phyloP scores from a whole-genome alignment of 164 flowering plant species.

The Warburgia ugandensis region DNA sequence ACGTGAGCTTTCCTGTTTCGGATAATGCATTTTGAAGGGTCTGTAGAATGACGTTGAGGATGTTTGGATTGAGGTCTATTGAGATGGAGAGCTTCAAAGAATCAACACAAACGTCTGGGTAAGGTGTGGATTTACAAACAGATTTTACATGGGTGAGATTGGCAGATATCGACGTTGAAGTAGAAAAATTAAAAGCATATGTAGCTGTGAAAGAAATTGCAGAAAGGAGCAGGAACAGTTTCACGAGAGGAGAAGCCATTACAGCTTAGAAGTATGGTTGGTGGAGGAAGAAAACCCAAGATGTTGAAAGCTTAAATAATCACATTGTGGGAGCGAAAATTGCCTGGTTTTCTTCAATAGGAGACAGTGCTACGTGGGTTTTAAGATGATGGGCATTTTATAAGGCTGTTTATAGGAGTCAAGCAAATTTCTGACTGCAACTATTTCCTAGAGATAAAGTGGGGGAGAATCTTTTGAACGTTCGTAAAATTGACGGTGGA shows the following conservation, averaged over 20 bases:
- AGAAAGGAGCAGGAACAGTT: constrained; percentile 5
- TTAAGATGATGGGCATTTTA: too few species aligned
- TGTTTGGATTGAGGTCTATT: constrained; percentile 49
- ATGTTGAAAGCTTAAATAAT: neutral
- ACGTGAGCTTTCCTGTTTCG: constrained; percentile 41
- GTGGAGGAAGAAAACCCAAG: neutral
- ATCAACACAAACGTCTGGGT: constrained; percentile 59
- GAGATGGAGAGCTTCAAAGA: constrained; percentile 66
- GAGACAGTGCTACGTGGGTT: neutral
- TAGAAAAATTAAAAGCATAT: constrained; percentile 1
- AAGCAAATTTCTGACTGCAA: too few species aligned
- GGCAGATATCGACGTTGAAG: constrained; percentile 13
- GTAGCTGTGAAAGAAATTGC: constrained; percentile 3
- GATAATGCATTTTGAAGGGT: constrained; percentile 55
- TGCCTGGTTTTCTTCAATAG: constrained; percentile 3
- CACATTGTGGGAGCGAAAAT: neutral
- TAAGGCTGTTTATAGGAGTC: too few species aligned
- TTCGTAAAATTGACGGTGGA: too few species aligned
- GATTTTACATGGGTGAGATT: constrained; percentile 25
- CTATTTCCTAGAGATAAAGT: too few species aligned
- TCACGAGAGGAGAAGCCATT: constrained; percentile 17
- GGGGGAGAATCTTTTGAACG: too few species aligned
- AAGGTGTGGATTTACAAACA: constrained; percentile 66
- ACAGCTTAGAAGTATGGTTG: neutral
- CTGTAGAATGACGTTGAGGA: constrained; percentile 42